Conservation (phyloP, 306 rosid genomes). For the Lagenaria siceraria region DNA sequence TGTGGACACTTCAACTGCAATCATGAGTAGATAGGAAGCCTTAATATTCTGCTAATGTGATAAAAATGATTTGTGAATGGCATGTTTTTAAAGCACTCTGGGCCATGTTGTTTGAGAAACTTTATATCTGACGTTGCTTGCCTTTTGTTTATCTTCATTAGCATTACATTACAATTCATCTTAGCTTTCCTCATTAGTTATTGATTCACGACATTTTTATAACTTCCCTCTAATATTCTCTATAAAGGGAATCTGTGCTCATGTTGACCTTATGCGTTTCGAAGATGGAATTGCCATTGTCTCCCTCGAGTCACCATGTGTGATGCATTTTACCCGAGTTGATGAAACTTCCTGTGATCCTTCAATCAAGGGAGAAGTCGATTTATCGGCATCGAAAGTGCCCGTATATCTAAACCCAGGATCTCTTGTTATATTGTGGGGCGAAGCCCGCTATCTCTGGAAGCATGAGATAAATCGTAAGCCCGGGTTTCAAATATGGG, state of each 20-base stretch:
- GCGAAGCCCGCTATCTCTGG: constrained; percentile 78
- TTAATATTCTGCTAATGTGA: not conserved
- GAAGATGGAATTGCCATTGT: constrained; percentile 86
- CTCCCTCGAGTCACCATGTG: constrained; percentile 69
- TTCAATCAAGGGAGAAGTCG: constrained; percentile 1
- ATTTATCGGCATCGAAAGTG: constrained; percentile 11
- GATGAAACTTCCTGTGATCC: constrained; percentile 6
- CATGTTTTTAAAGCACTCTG: not conserved
- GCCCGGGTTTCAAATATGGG: constrained; percentile 64
- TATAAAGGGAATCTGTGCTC: constrained; percentile 65
- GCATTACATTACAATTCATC: not conserved
- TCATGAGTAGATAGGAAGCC: not conserved
- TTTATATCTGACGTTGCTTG: not conserved
- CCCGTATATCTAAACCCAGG: constrained; percentile 60
- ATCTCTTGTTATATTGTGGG: constrained; percentile 62
- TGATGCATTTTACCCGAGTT: constrained; percentile 65
- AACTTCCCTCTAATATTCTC: not conserved
- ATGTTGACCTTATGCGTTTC: constrained; percentile 72
- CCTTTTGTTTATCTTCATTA: not conserved
- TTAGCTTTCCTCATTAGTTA: not conserved
- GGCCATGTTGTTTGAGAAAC: not conserved
- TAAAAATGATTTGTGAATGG: not conserved
- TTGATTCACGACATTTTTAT: not conserved
- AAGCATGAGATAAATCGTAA: constrained; percentile 74
- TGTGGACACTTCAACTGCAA: not conserved